Base-by-base conservation (phyloP, 441 rosid species). In the Metrosideros polymorpha region DNA sequence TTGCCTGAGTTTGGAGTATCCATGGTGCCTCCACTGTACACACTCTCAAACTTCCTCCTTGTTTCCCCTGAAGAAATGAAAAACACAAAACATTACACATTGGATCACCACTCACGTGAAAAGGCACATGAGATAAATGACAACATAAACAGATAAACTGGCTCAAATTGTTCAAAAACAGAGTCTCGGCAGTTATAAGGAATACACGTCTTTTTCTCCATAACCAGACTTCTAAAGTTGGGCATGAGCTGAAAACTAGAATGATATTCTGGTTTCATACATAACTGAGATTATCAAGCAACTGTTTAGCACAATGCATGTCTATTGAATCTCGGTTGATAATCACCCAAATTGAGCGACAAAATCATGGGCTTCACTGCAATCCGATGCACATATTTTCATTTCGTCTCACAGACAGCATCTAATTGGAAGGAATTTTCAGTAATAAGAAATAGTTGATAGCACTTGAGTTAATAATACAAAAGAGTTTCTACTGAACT, bases 1-100 rank as follows among this genome's bases (percentile, higher is more conserved):
- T 91, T 71, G 54, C 99, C 98, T 3, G 96, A 92, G 85, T 92
- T 94, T 6, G 98, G 96, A 52, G 98, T 94, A 86, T 93, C 89
- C 98, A 97, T 91, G 45, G 98, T 95, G 71, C 98, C 98, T 66
- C 98, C 96, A 4, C 91, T 8, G 87, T 95, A 92, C 12, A 95
- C 99, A 61, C 98, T 94, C 92, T 96, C 98, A 55, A 97, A 96
- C 87, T 97, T 97, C 91, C 98, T 94, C 93, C 91, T 95, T 42
- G 98, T 96, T 91, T 96, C 99, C 25, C 98, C 98, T 96, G 85
- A 59, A 82, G 82, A 27, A 51, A 55, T 43, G 66, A 85, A 54
- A 35, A 77, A 29, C n/a, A 77, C 45, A 35, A 57, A 57, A 25
- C 9, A 77, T 30, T 10, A 43, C 45, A 49, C 10, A 3, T 42